These are phyloP conservation scores for Carex cristatella DNA, from an alignment of 176 grass and related monocot species.

Conservation along the genomic window DNA sequence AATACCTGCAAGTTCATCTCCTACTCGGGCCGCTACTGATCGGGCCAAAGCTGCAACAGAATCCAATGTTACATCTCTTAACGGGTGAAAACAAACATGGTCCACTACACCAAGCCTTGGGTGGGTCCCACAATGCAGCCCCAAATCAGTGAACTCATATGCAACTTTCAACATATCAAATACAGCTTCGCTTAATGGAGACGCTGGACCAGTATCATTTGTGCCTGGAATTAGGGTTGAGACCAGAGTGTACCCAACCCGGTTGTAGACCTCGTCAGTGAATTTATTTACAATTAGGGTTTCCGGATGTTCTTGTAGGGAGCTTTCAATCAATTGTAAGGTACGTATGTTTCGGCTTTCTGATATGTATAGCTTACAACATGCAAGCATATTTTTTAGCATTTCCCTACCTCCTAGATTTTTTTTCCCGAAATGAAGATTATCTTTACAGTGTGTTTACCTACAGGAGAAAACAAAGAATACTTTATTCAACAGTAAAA, in stretches of 20 bases:
- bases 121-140: conserved; percentile 41
- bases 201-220: conserved; percentile 1
- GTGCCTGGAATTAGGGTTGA: conserved; percentile 27
- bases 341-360: conserved; percentile 39
- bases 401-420: neutral
- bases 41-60: conserved; percentile 43
- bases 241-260: conserved; percentile 59
- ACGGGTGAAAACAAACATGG: conserved; percentile 61
- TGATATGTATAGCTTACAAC: conserved; percentile 80
- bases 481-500: neutral
- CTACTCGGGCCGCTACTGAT: conserved; percentile 46
- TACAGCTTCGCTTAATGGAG: conserved; percentile 38
- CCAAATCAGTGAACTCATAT: conserved; percentile 40
- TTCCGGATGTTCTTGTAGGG: conserved; percentile 35
- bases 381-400: conserved; percentile 33
- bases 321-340: conserved; percentile 31
- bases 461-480: neutral
- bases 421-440: neutral
- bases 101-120: conserved; percentile 65
- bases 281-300: conserved; percentile 47
- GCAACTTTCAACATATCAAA: conserved; percentile 46
- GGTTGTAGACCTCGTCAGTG: conserved; percentile 50
- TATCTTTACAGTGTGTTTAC: neutral
- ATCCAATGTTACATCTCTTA: conserved; percentile 44
- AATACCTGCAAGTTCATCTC: conserved; percentile 48